Evolutionary conservation across 2,329 filamentous ascomycete genomes (phyloP), one percentile per base, ranked within the genome.

Genomic region (Nothomitra cinnamomea): DNA sequence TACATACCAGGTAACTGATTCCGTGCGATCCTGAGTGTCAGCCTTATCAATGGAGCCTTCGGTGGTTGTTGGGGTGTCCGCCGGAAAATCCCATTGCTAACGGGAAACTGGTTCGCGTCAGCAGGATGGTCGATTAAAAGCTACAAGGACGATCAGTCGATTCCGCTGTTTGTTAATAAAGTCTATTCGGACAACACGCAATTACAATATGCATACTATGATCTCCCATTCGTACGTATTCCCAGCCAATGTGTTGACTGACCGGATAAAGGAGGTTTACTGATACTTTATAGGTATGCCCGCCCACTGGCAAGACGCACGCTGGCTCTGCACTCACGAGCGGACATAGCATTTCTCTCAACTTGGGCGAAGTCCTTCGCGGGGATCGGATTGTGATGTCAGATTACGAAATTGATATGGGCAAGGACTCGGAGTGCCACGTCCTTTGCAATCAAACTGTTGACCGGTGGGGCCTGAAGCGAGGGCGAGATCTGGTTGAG

Each of bases 111-210:
- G 21, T 13, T 51, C 25, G 51, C 8, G 54, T 24, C 35, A 58
- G 35, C 56, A 84, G 87, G 87, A 59, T 92, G 85, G 75, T 94
- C 87, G 4, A 80, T 89, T 63, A 84, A 82, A 63, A 87, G 79
- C 62, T 94, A 94, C 65, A 75, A 75, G 59, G 78, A 88, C 58
- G 77, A 79, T 65, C 84, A 94, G 60, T 73, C 79, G 10, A 83
- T 94, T 40, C 87, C 87, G 1, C 73, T 95, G n/a, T 80, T 90
- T 54, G 85, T 92, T 58, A 94, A 94, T 71, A 94, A 94, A 67
- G 82, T 89, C 61, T 94, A 89, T 67, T 94, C 87, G 54, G 87
- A 94, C 68, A 82, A 85, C 61, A 92, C 85, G 6, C 83, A 92
- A 65, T 72, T 94, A n/a, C 87, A 94, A 66, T 94, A 88, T 77